Conservation (phyloP, 306 rosid genomes). For the Bauhinia variegata region DNA sequence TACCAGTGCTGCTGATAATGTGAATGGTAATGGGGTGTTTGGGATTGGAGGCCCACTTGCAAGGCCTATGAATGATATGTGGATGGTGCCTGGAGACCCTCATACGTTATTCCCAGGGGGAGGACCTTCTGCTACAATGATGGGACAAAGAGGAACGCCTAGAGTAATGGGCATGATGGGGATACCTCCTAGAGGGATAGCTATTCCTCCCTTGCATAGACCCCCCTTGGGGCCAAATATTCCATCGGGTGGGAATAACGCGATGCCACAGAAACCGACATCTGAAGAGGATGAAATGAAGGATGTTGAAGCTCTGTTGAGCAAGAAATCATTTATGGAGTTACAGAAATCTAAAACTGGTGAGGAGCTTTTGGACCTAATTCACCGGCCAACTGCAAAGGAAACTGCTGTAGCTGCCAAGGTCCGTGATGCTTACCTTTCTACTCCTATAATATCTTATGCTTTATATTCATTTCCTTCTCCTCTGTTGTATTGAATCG, state of each 20-base stretch:
- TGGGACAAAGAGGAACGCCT: constrained; percentile 64
- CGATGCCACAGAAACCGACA: constrained; percentile 53
- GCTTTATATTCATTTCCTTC: neutral
- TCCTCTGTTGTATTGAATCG: neutral
- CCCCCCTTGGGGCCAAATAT: constrained; percentile 64
- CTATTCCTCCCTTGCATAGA: constrained; percentile 69
- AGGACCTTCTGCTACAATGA: constrained; percentile 38
- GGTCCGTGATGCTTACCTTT: constrained; percentile 50
- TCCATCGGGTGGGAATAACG: constrained; percentile 46
- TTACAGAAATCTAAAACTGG: constrained; percentile 86
- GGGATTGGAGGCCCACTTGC: constrained; percentile 64
- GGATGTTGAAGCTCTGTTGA: constrained; percentile 87
- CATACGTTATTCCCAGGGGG: constrained; percentile 63
- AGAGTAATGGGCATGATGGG: constrained; percentile 71
- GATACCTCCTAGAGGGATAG: constrained; percentile 60
- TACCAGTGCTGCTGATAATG: constrained; percentile 28
- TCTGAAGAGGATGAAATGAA: constrained; percentile 86
- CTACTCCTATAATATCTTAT: neutral
- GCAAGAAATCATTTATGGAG: constrained; percentile 84
- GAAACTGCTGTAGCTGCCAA: constrained; percentile 96
- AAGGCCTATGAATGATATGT: constrained; percentile 71
- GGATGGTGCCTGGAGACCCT: constrained; percentile 75
- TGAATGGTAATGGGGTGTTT: constrained; percentile 51
- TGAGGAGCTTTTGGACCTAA: constrained; percentile 94
- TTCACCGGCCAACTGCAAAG: constrained; percentile 91